phyloP scores from a whole-genome alignment of 1,284 basidiomycete genomes.

The Neonothopanus nambi region DNA sequence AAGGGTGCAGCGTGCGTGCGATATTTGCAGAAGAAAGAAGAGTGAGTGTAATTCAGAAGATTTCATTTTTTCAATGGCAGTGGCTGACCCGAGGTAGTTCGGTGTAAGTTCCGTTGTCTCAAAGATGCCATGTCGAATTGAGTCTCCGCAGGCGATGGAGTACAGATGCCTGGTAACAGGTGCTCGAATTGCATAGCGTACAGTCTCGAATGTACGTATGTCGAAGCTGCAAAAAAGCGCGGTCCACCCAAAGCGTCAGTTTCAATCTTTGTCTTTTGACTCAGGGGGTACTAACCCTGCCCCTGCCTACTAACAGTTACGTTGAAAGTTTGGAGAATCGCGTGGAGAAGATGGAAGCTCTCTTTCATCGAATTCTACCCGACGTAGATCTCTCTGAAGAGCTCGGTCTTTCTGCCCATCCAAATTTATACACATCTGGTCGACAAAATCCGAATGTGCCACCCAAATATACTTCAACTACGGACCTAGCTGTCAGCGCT shows the following conservation, averaged over 20 bases:
- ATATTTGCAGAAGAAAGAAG: conserved; percentile 75
- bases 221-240: conserved; percentile 77
- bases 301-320: too few relatives aligned
- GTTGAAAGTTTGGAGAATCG: conserved; percentile 74
- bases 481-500: conserved; percentile 32
- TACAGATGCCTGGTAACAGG: conserved; percentile 61
- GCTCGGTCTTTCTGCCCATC: not conserved
- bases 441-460: not conserved
- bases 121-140: not conserved
- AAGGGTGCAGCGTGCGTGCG: conserved; percentile 73
- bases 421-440: not conserved
- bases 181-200: conserved; percentile 82
- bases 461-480: not conserved
- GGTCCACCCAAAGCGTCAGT: conserved; percentile 83
- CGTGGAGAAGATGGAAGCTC: conserved; percentile 70
- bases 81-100: conserved; percentile 37
- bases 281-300: too few relatives aligned
- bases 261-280: too few relatives aligned
- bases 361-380: conserved; percentile 27
- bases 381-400: conserved; percentile 9
- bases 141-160: conserved; percentile 51
- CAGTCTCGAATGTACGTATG: conserved; percentile 75
- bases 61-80: conserved; percentile 2
- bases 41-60: conserved; percentile 47
- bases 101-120: conserved; percentile 43